These are phyloP conservation scores for Nidula niveotomentosa DNA, from an alignment of 1,284 basidiomycete species.

Conservation along the genomic window DNA sequence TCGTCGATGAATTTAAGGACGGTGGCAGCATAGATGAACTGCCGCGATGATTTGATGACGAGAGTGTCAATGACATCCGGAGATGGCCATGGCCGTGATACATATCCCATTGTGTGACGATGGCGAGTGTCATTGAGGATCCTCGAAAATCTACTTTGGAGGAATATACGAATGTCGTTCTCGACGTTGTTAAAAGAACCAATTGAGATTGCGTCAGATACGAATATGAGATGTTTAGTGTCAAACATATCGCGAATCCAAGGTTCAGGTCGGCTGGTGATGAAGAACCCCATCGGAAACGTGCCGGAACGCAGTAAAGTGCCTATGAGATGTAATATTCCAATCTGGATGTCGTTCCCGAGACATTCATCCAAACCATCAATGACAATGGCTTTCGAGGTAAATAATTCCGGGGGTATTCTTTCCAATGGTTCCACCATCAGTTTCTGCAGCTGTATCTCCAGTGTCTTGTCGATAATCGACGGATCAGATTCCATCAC, in stretches of 20 bases:
- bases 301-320: background rate
- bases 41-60: conserved; percentile 4
- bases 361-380: background rate
- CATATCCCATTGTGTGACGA: background rate
- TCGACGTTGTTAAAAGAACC: background rate
- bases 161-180: background rate
- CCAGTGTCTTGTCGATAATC: background rate
- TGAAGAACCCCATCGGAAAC: background rate
- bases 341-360: background rate
- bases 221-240: background rate
- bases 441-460: conserved; percentile 6
- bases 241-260: background rate
- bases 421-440: conserved; percentile 3
- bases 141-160: background rate
- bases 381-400: background rate
- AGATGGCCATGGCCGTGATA: conserved; percentile 4
- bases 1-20: conserved; percentile 10
- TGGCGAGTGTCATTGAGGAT: background rate
- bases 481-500: conserved; percentile 6
- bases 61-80: background rate
- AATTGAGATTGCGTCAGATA: background rate
- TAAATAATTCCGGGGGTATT: background rate
- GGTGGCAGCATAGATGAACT: conserved; percentile 10
- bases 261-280: background rate
- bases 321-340: background rate